phyloP scores from a whole-genome alignment of 306 rosid genomes.

The Vigna unguiculata region DNA sequence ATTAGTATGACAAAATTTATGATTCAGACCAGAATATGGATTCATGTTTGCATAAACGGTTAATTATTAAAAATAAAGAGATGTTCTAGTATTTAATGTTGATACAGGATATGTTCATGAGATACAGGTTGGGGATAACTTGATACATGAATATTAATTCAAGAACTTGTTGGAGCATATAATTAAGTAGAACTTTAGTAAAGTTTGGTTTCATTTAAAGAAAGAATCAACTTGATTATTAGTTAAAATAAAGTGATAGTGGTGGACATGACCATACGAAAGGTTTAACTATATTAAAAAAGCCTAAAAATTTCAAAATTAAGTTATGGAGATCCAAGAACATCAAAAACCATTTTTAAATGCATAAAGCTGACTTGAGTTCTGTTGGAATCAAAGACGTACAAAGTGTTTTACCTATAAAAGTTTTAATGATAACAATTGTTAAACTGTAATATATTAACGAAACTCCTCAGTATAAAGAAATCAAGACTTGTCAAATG shows the following conservation, averaged over 20 bases:
- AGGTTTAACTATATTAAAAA: no score
- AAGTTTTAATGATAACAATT: no score
- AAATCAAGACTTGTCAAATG: no score
- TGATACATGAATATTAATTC: conserved; percentile 5
- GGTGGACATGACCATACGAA: conserved; percentile 6
- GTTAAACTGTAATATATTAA: no score
- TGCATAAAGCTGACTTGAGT: no score
- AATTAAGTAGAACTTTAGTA: not conserved
- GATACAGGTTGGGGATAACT: conserved; percentile 11
- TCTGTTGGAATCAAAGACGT: no score
- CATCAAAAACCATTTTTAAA: no score
- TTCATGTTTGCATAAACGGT: conserved; percentile 5
- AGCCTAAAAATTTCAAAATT: no score
- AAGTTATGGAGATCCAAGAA: no score
- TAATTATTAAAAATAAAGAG: conserved; percentile 17
- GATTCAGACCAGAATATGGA: conserved; percentile 9
- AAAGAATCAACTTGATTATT: conserved; percentile 21
- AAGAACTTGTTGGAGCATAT: conserved; percentile 13
- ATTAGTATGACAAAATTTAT: conserved; percentile 31
- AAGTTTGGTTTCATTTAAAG: conserved; percentile 13
- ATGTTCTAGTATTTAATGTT: conserved; percentile 22
- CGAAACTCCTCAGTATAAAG: no score
- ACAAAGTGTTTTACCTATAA: no score
- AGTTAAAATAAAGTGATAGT: conserved; percentile 27
- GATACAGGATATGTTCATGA: conserved; percentile 12